Percentiles rank a stretch among this genome's conserved stretches.
Conservation (phyloP, 345 rosid species). For the Lenwebbia sp. region DNA sequence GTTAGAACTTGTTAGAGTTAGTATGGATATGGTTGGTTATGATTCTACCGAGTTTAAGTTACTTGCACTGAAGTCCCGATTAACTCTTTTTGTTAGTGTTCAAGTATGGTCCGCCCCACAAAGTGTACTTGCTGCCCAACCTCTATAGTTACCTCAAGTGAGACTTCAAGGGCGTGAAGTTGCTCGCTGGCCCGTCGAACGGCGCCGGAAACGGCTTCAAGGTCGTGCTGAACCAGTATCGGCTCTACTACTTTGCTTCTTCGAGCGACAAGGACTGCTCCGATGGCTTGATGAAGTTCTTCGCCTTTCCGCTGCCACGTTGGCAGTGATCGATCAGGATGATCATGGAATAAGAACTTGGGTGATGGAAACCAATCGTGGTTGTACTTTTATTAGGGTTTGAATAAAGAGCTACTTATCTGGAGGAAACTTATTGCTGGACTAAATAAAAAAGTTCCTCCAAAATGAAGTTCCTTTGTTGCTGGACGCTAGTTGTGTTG, state of each 20-base stretch:
- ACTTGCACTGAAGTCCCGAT: too few relatives aligned
- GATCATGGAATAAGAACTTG: neutral
- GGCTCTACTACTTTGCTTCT: constrained; percentile 6
- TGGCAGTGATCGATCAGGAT: neutral
- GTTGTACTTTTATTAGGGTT: neutral
- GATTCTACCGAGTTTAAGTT: too few relatives aligned
- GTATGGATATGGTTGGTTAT: too few relatives aligned
- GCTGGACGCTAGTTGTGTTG: neutral
- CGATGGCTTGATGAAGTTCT: constrained; percentile 11
- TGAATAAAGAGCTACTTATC: neutral
- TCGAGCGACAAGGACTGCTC: constrained; percentile 2
- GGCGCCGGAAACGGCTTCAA: constrained; percentile 1
- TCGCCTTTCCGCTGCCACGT: neutral
- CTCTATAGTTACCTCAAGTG: constrained; percentile 2
- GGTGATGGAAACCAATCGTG: neutral
- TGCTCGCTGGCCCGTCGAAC: neutral
- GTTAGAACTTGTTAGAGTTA: too few relatives aligned
- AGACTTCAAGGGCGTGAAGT: constrained; percentile 5
- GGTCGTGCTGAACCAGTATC: constrained; percentile 4
- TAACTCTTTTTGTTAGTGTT: constrained; percentile 1
- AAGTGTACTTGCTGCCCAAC: constrained; percentile 10
- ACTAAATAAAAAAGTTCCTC: neutral
- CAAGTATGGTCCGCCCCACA: constrained; percentile 9
- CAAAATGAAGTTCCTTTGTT: neutral
- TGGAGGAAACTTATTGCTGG: neutral